Evolutionary conservation across 768 basidiomycete genomes (phyloP).

Genomic region (Ephemerocybe angulata): DNA sequence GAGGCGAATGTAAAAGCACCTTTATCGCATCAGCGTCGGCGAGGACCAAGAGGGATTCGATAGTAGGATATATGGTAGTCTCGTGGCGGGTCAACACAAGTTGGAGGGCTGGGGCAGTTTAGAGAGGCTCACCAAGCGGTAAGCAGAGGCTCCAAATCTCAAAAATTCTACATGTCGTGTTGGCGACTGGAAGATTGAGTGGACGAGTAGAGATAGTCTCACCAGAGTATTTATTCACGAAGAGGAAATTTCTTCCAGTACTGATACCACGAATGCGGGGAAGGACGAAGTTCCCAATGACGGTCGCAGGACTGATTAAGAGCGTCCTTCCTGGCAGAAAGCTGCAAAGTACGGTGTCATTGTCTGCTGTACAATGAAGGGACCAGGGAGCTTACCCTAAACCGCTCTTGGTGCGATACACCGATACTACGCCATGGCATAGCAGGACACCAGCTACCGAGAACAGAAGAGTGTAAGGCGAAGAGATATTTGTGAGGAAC

Average conservation of each 20-base stretch:
- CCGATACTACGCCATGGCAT: not conserved
- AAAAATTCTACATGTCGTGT: conserved; percentile 7
- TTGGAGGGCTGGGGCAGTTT: not conserved
- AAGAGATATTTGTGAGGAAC: not conserved
- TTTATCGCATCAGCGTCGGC: conserved; percentile 42
- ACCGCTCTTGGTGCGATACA: not conserved
- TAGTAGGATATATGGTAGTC: conserved; percentile 16
- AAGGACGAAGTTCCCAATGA: conserved; percentile 3
- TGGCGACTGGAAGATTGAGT: not conserved
- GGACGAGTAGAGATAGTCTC: not conserved
- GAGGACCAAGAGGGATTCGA: conserved; percentile 22
- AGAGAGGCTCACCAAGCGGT: not conserved
- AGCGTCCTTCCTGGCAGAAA: not conserved
- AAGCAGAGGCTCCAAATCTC: conserved; percentile 32
- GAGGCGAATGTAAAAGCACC: conserved; percentile 17
- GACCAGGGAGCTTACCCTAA: too few species aligned
- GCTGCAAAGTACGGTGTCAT: not conserved
- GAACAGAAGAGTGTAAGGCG: not conserved
- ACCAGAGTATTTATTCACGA: conserved; percentile 31
- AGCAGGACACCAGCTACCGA: not conserved
- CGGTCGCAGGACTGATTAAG: not conserved
- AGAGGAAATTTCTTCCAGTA: conserved; percentile 27
- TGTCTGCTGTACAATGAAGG: too few species aligned
- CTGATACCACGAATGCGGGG: conserved; percentile 2
- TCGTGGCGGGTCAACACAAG: not conserved